Conservation (phyloP, 139 green algal species). For the Marvania coccoides region DNA sequence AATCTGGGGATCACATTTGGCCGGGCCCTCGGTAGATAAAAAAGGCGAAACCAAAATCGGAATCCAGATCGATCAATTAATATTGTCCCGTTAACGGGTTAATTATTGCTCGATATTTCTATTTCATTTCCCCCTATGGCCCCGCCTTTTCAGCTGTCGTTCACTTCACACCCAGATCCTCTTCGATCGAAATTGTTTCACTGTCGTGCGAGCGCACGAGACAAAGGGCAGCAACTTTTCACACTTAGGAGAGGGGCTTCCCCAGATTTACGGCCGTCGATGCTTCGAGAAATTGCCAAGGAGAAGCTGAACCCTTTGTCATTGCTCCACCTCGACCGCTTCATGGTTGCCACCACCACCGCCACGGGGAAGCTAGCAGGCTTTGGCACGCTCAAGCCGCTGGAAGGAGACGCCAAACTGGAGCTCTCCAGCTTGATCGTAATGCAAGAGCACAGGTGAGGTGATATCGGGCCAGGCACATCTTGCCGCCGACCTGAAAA, state of each 20-base stretch:
- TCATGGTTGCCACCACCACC: not conserved
- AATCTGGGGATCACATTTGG: too few species aligned
- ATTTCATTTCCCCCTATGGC: too few species aligned
- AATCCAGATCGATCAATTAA: too few species aligned
- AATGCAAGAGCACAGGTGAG: not conserved
- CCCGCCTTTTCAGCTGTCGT: too few species aligned
- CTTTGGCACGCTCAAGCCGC: not conserved
- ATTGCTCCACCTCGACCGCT: not conserved
- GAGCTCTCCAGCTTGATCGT: conserved; percentile 5
- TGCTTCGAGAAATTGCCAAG: not conserved
- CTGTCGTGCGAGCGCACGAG: too few species aligned
- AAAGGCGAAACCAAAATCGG: too few species aligned
- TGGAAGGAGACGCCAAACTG: not conserved
- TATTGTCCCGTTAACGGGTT: too few species aligned
- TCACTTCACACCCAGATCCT: too few species aligned
- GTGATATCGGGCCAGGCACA: not conserved
- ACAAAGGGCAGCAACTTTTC: too few species aligned
- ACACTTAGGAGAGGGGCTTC: not conserved
- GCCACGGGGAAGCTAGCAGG: not conserved
- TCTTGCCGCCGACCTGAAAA: not conserved
- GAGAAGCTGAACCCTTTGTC: not conserved
- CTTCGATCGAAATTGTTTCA: too few species aligned
- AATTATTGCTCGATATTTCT: too few species aligned
- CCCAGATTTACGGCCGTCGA: not conserved
- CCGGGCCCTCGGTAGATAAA: too few species aligned